A percentile compares a stretch with the other conserved stretches of the same genome.
These are phyloP conservation scores for Aspergillus sclerotiicarbonarius DNA, from an alignment of 495 filamentous ascomycete species.

Conservation along the genomic window DNA sequence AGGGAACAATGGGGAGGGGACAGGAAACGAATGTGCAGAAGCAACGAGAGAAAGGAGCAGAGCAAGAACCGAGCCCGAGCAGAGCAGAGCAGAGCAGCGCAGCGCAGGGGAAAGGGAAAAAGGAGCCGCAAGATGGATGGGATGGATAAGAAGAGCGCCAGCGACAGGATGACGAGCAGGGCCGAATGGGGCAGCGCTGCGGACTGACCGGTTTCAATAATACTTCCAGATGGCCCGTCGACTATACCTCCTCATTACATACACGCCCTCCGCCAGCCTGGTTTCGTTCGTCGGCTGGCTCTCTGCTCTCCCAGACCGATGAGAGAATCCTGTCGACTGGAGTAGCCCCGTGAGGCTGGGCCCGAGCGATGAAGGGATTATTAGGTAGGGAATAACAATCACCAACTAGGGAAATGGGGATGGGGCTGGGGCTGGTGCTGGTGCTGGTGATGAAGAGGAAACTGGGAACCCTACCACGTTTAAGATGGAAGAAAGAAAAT, in stretches of 20 bases:
- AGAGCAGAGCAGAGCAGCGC: slow-evolving; percentile 4
- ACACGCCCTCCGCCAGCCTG: background rate
- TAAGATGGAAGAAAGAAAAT: slow-evolving; percentile 1
- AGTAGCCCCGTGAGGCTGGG: too few species aligned
- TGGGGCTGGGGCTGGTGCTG: background rate
- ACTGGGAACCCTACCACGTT: slow-evolving; percentile 3
- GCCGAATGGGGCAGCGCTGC: background rate
- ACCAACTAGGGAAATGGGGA: too few species aligned
- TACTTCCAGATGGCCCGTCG: slow-evolving; percentile 5
- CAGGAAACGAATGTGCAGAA: slow-evolving; percentile 1
- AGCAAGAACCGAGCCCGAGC: background rate
- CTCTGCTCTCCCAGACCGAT: too few species aligned
- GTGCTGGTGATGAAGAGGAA: background rate
- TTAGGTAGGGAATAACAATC: too few species aligned
- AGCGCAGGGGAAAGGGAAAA: slow-evolving; percentile 16
- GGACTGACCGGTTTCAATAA: slow-evolving; percentile 5
- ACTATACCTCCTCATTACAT: background rate
- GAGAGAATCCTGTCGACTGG: too few species aligned
- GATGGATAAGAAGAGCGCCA: slow-evolving; percentile 6
- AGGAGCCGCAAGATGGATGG: slow-evolving; percentile 1
- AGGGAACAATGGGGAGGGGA: background rate
- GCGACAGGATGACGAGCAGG: slow-evolving; percentile 16
- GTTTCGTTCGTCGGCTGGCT: background rate
- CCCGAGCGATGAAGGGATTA: too few species aligned
- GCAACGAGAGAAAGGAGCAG: slow-evolving; percentile 1